Percentiles rank a stretch among this genome's conserved stretches.
Evolutionary conservation across 148 eudicot species (phyloP).

Genomic region (Pharnaceum exiguum): DNA sequence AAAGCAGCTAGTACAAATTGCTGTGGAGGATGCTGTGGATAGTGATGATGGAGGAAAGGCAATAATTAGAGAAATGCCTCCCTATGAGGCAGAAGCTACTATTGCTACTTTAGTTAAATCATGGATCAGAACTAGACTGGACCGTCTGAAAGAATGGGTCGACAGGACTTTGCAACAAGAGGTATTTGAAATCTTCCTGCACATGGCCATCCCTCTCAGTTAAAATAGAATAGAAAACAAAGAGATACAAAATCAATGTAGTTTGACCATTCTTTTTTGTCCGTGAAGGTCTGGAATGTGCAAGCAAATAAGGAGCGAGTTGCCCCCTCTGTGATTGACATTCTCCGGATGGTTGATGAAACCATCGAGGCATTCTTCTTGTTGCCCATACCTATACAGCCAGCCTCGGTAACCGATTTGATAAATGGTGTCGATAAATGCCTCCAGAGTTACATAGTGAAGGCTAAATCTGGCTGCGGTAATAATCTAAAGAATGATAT

Average conservation of each 20-base stretch:
- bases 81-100: constrained; percentile 74
- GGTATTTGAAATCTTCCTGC: constrained; percentile 31
- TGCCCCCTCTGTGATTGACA: constrained; percentile 84
- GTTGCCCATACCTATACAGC: constrained; percentile 83
- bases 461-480: constrained; percentile 90
- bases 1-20: constrained; percentile 83
- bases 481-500: no score
- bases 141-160: constrained; percentile 74
- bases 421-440: constrained; percentile 70
- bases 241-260: no score
- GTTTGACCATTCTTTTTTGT: neutral
- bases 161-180: constrained; percentile 75
- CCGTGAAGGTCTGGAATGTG: constrained; percentile 69
- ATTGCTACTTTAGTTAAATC: constrained; percentile 69
- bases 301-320: constrained; percentile 70
- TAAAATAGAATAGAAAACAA: neutral
- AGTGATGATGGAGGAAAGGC: constrained; percentile 97
- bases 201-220: neutral
- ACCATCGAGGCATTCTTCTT: constrained; percentile 85
- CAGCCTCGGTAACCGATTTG: constrained; percentile 63
- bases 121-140: constrained; percentile 83
- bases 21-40: constrained; percentile 86
- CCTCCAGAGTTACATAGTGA: constrained; percentile 59
- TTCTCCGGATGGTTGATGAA: constrained; percentile 74
- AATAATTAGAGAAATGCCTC: constrained; percentile 83